These are phyloP conservation scores for Fusarium incarnatum DNA, from an alignment of 2,329 filamentous ascomycete species.

Conservation along the genomic window DNA sequence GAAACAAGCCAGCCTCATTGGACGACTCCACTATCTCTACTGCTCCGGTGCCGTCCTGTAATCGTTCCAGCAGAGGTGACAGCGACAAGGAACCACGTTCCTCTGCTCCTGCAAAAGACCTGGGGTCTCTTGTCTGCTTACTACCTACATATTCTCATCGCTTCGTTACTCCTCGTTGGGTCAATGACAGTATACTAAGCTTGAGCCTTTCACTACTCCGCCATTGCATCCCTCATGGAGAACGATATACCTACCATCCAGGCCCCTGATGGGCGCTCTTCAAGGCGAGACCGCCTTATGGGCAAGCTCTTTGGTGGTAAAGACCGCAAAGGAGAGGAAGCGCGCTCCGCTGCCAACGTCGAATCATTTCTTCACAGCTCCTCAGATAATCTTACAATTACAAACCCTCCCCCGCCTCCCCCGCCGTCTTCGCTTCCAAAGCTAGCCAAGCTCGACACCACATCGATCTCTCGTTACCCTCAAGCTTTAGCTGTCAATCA, in stretches of 20 bases:
- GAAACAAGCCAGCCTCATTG: constrained; percentile 46
- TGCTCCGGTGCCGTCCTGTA: constrained; percentile 39
- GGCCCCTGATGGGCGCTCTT: constrained; percentile 55
- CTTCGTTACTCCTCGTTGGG: constrained; percentile 32
- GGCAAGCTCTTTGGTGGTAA: constrained; percentile 69
- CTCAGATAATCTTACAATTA: constrained; percentile 66
- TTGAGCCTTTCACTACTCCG: constrained; percentile 31
- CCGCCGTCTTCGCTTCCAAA: constrained; percentile 58
- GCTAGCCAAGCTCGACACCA: constrained; percentile 68
- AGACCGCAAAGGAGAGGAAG: constrained; percentile 54
- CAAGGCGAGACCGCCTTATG: constrained; percentile 68
- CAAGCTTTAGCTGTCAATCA: constrained; percentile 62
- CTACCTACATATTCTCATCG: constrained; percentile 27
- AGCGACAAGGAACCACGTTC: constrained; percentile 28
- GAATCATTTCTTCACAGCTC: constrained; percentile 70
- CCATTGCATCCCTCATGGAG: constrained; percentile 55
- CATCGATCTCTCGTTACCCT: constrained; percentile 66
- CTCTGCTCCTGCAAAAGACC: constrained; percentile 28
- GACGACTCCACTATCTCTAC: constrained; percentile 45
- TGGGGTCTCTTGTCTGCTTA: constrained; percentile 23
- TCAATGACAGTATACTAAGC: constrained; percentile 48
- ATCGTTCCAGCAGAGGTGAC: constrained; percentile 34
- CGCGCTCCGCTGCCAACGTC: constrained; percentile 59
- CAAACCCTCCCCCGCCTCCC: constrained; percentile 61
- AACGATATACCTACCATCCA: constrained; percentile 56